These are phyloP conservation scores for Austroboletus eburneus DNA, from an alignment of 768 basidiomycete genomes.

Conservation along the genomic window DNA sequence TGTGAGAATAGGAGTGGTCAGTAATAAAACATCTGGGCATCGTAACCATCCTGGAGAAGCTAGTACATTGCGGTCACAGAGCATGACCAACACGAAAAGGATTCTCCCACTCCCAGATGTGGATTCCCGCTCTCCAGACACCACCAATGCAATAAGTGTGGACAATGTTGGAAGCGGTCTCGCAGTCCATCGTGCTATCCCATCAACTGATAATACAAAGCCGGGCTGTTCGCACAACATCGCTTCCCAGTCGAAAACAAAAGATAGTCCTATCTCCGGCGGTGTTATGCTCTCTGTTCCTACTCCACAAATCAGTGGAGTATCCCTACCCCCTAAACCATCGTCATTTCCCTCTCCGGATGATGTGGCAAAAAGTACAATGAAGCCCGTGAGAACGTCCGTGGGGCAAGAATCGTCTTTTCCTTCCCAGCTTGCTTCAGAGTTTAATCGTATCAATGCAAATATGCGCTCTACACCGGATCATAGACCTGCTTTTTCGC, in stretches of 20 bases:
- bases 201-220: not conserved
- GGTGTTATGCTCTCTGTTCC: constrained; percentile 14
- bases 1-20: not conserved
- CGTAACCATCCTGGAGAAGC: not conserved
- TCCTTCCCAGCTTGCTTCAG: constrained; percentile 14
- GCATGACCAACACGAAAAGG: constrained; percentile 23
- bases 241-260: constrained; percentile 1
- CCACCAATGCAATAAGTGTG: not conserved
- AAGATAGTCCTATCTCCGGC: constrained; percentile 11
- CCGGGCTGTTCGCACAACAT: constrained; percentile 1
- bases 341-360: constrained; percentile 1
- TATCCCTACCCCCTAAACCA: constrained; percentile 3
- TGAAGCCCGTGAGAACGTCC: not conserved
- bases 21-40: constrained; percentile 1
- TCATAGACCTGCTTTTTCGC: constrained; percentile 10
- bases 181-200: not conserved
- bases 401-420: constrained; percentile 8
- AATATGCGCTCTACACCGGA: constrained; percentile 6
- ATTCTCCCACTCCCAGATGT: constrained; percentile 22
- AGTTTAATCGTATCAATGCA: constrained; percentile 2
- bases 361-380: not conserved
- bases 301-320: not conserved
- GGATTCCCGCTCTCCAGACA: not conserved
- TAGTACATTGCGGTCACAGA: constrained; percentile 22
- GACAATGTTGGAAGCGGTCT: not conserved